phyloP scores from a whole-genome alignment of 257 asterid genomes.

The Plantago ovata region DNA sequence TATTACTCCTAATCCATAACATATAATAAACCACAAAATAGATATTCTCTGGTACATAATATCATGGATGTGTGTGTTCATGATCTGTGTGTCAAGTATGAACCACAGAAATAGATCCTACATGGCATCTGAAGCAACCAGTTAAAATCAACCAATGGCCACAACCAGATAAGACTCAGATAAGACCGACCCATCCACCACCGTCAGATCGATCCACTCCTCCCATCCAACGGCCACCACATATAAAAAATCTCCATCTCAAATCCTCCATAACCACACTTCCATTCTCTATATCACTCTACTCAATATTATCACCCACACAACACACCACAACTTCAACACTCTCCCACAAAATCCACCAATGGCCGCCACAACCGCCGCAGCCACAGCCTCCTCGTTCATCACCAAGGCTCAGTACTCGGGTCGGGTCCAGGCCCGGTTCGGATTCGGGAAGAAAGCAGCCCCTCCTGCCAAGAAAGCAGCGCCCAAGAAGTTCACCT shows the following conservation, averaged over 20 bases:
- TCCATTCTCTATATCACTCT: constrained; percentile 38
- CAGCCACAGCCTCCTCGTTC: constrained; percentile 75
- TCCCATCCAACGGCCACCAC: constrained; percentile 48
- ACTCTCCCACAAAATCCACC: background rate
- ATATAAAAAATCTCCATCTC: constrained; percentile 27
- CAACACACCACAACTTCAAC: constrained; percentile 13
- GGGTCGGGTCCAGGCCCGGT: constrained; percentile 68
- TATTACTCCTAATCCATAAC: too few relatives aligned
- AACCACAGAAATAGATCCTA: constrained; percentile 32
- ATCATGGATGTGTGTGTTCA: too few relatives aligned
- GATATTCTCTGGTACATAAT: too few relatives aligned
- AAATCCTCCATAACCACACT: constrained; percentile 26
- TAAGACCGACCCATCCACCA: constrained; percentile 40
- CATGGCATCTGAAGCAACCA: constrained; percentile 26
- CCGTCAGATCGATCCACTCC: constrained; percentile 48
- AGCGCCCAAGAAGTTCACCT: constrained; percentile 13
- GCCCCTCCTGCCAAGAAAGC: constrained; percentile 54
- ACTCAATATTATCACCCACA: background rate
- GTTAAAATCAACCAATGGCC: constrained; percentile 27
- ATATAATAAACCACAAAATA: too few relatives aligned
- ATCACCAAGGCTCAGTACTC: constrained; percentile 53
- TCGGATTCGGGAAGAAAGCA: constrained; percentile 61
- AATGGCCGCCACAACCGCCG: constrained; percentile 60
- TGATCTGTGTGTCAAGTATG: constrained; percentile 2
- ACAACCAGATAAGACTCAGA: constrained; percentile 64